phyloP scores from a whole-genome alignment of 1,284 basidiomycete species.

The Tetrapyrgos nigripes region DNA sequence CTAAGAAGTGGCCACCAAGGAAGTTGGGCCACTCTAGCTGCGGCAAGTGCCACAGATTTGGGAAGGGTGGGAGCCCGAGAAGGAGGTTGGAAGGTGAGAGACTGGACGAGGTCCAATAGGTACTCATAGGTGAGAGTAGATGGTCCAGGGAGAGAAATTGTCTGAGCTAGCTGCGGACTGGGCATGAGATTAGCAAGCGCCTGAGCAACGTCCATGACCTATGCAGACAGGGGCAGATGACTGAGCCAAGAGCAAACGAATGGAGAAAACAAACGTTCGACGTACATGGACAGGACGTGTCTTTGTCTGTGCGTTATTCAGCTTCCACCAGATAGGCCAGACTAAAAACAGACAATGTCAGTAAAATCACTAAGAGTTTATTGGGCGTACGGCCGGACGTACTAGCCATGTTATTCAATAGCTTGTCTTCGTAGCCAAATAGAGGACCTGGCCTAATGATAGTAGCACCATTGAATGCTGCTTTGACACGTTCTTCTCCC shows the following conservation, averaged over 20 bases:
- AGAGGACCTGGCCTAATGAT: constrained; percentile 88
- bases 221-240: constrained; percentile 19
- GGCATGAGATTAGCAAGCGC: constrained; percentile 85
- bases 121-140: constrained; percentile 87
- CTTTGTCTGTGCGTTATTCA: constrained; percentile 89
- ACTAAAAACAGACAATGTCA: constrained; percentile 52
- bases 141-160: constrained; percentile 89
- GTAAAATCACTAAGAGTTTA: constrained; percentile 15
- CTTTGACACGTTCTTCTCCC: constrained; percentile 89
- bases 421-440: constrained; percentile 95
- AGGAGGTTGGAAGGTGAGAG: constrained; percentile 80
- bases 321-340: constrained; percentile 94
- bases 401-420: constrained; percentile 94
- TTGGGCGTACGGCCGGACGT: constrained; percentile 40
- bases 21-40: constrained; percentile 74
- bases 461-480: constrained; percentile 87
- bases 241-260: constrained; percentile 1
- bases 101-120: constrained; percentile 82
- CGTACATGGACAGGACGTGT: constrained; percentile 91
- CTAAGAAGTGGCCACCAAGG: constrained; percentile 95
- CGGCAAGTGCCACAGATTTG: constrained; percentile 70
- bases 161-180: constrained; percentile 66
- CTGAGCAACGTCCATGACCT: constrained; percentile 95
- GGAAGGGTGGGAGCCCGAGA: constrained; percentile 79
- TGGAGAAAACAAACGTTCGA: constrained; percentile 16